Evolutionary conservation across 768 basidiomycete species (phyloP), one percentile per base, ranked within the genome.

Genomic region (Neoboletus magnificus): DNA sequence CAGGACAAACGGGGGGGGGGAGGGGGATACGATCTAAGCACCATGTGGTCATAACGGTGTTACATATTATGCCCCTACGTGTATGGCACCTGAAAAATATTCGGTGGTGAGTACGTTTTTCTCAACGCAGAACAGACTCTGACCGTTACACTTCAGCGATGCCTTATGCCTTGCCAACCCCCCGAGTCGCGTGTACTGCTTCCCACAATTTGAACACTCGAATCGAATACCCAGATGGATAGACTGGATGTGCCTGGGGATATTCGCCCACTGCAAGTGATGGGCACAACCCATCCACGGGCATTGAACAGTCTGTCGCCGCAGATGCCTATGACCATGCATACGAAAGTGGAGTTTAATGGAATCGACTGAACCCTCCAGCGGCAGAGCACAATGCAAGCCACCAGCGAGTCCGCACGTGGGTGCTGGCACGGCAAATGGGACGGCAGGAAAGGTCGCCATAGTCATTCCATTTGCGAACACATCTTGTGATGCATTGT

Each of bases 311-410:
- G 20, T 3, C 42, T 41, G 39, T 15, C 33, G 35, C 23, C 44
- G 46, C 12, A 30, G 49, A 20, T 65, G 49, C 23, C 41, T 52
- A 20, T 58, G 42, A 8, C 45, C 47, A 23, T 63, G 61, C 40
- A 48, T 22, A n/a, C 33, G 53, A 22, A 65, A 48, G 35, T 62
- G 62, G 22, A 3, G 12, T 30, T 42, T 49, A 32, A 62, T 52
- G 44, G 54, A 52, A 4, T 13, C 7, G 29, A 36, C 12, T 2
- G 50, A 52, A 33, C 22, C 37, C 10, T 47, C 33, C 11, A 56
- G 40, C 1, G 50, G 51, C n/a, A 15, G 29, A 35, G 23, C 8
- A 9, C 63, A 65, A n/a, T 29, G 5, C 22, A 37, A 36, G 13
- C 49, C 35, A 33, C 45, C 36, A 23, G 49, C 10, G 16, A 58